phyloP scores from a whole-genome alignment of 441 rosid species.

The Croton laevigatus region DNA sequence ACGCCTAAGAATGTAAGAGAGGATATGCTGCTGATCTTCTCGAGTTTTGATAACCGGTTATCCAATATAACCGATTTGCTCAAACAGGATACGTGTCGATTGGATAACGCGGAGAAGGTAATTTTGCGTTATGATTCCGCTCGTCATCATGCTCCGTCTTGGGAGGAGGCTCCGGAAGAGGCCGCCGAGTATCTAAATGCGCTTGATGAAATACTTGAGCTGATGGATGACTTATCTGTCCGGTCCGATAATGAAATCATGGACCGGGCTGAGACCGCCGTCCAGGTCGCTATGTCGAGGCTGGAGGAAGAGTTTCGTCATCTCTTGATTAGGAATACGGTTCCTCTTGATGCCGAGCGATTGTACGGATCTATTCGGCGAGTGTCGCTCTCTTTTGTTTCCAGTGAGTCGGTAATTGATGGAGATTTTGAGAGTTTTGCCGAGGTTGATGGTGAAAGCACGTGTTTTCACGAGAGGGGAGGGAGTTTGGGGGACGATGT shows the following conservation, averaged over 20 bases:
- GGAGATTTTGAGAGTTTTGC: constrained; percentile 73
- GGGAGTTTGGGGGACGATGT: constrained; percentile 71
- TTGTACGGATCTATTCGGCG: constrained; percentile 82
- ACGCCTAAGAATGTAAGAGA: constrained; percentile 87
- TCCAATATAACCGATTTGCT: constrained; percentile 81
- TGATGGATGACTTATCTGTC: constrained; percentile 48
- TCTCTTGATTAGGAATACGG: constrained; percentile 64
- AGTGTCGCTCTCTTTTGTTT: constrained; percentile 51
- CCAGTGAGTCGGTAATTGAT: constrained; percentile 53
- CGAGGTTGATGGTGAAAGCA: constrained; percentile 57
- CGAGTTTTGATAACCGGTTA: constrained; percentile 90
- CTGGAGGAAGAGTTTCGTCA: constrained; percentile 92
- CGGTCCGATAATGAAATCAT: constrained; percentile 42
- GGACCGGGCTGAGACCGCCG: constrained; percentile 82
- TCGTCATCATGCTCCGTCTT: constrained; percentile 38
- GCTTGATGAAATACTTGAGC: constrained; percentile 65
- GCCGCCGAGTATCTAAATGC: constrained; percentile 64
- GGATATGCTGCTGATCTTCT: constrained; percentile 90
- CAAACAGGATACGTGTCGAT: constrained; percentile 37
- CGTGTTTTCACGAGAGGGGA: constrained; percentile 80
- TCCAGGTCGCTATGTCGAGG: constrained; percentile 91
- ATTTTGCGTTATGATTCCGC: constrained; percentile 53
- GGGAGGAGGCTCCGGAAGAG: constrained; percentile 73
- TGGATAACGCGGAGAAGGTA: constrained; percentile 40
- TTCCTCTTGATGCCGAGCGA: constrained; percentile 72